phyloP scores from a whole-genome alignment of 1,139 yeast genomes.

The Debaryomyces udenii region DNA sequence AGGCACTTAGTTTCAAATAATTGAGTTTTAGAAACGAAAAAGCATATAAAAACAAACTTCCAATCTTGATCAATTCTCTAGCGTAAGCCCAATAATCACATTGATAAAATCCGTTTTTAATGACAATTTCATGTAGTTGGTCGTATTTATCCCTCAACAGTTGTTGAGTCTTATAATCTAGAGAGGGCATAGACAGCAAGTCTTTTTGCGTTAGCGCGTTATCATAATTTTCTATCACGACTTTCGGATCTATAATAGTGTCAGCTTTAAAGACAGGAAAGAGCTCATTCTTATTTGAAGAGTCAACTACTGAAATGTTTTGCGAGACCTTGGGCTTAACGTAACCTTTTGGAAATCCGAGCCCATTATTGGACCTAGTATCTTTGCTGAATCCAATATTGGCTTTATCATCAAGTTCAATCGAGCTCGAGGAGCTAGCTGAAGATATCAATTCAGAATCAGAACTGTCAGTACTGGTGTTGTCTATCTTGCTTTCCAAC shows the following conservation, averaged over 20 bases:
- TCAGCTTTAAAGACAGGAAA: slow-evolving; percentile 38
- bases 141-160: slow-evolving; percentile 59
- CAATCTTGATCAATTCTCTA: slow-evolving; percentile 65
- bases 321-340: slow-evolving; percentile 57
- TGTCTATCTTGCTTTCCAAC: slow-evolving; percentile 24
- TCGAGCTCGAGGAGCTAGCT: slow-evolving; percentile 16
- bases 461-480: slow-evolving; percentile 16
- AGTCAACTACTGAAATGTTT: slow-evolving; percentile 38
- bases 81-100: slow-evolving; percentile 75
- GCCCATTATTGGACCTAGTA: slow-evolving; percentile 14
- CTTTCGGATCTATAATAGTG: slow-evolving; percentile 57
- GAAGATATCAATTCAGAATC: slow-evolving; percentile 19
- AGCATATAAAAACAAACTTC: slow-evolving; percentile 53
- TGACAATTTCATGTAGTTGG: slow-evolving; percentile 58
- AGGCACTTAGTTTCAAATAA: slow-evolving; percentile 60
- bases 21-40: slow-evolving; percentile 50
- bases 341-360: slow-evolving; percentile 41
- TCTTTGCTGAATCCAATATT: slow-evolving; percentile 7
- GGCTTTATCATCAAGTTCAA: not conserved
- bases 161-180: slow-evolving; percentile 70
- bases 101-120: slow-evolving; percentile 62
- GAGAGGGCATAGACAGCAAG: slow-evolving; percentile 55
- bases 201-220: slow-evolving; percentile 56
- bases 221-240: slow-evolving; percentile 60
- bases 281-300: slow-evolving; percentile 34